phyloP scores from a whole-genome alignment of 768 basidiomycete species.

The Termitomyces sp. region DNA sequence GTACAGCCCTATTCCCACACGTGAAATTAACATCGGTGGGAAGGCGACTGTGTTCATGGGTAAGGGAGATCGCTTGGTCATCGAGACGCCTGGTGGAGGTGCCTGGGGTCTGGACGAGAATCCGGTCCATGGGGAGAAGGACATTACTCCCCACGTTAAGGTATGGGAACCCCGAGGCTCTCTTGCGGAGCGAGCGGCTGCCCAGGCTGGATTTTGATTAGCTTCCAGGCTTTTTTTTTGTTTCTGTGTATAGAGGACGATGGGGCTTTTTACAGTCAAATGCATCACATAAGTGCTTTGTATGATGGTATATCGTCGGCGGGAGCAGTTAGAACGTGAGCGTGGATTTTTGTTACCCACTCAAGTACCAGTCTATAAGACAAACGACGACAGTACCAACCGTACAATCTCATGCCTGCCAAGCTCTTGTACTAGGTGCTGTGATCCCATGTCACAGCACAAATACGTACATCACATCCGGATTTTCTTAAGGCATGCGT shows the following conservation, averaged over 20 bases:
- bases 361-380: not conserved
- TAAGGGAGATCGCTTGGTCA: constrained; percentile 74
- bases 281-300: not conserved
- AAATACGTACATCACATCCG: not conserved
- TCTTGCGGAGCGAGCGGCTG: constrained; percentile 57
- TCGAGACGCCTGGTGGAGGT: constrained; percentile 91
- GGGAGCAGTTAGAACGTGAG: not conserved
- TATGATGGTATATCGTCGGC: no score
- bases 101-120: constrained; percentile 65
- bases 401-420: no score
- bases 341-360: not conserved
- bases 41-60: constrained; percentile 88
- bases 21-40: constrained; percentile 84
- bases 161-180: constrained; percentile 74
- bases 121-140: constrained; percentile 20
- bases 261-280: not conserved
- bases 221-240: not conserved
- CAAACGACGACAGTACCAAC: no score
- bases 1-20: constrained; percentile 24
- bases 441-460: not conserved
- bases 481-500: not conserved
- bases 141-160: constrained; percentile 27
- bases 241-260: no score
- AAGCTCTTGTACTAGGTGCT: not conserved
- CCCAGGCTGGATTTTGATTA: constrained; percentile 56